A percentile compares a stretch with the other conserved stretches of the same genome.
Conservation (phyloP, 2,329 filamentous ascomycete genomes). For the Aspergillus awamori region DNA sequence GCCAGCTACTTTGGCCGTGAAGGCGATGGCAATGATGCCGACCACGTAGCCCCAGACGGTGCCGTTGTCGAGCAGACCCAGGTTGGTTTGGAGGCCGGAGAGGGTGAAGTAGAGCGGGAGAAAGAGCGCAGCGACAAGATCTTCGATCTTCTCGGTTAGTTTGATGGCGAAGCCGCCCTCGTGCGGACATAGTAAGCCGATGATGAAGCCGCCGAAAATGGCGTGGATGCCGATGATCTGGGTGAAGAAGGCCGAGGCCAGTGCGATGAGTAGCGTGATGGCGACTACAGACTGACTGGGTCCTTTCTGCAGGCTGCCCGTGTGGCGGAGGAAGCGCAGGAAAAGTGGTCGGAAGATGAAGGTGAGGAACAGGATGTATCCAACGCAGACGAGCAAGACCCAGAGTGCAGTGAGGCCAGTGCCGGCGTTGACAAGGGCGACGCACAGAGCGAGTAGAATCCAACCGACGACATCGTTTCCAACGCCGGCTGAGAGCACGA, state of each 20-base stretch:
- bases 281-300: constrained; percentile 84
- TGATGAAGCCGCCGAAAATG: constrained; percentile 90
- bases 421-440: constrained; percentile 86
- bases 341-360: constrained; percentile 74
- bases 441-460: constrained; percentile 89
- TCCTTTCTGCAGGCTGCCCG: constrained; percentile 80
- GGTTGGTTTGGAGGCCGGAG: constrained; percentile 83
- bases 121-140: constrained; percentile 81
- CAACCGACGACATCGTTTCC: constrained; percentile 91
- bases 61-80: constrained; percentile 79
- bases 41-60: constrained; percentile 89
- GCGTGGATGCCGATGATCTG: constrained; percentile 89
- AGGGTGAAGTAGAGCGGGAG: constrained; percentile 91
- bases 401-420: constrained; percentile 81
- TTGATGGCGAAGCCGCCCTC: constrained; percentile 89
- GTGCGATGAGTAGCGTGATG: constrained; percentile 75
- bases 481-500: constrained; percentile 85
- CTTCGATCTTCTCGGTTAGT: constrained; percentile 90
- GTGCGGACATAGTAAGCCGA: constrained; percentile 86
- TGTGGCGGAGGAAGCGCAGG: constrained; percentile 71
- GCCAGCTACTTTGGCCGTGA: constrained; percentile 81
- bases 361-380: constrained; percentile 74
- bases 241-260: constrained; percentile 83
- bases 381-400: constrained; percentile 75
- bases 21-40: constrained; percentile 78